Evolutionary conservation across 495 filamentous ascomycete genomes (phyloP), one percentile per base, ranked within the genome.

Genomic region (Pyrenula massariospora): DNA sequence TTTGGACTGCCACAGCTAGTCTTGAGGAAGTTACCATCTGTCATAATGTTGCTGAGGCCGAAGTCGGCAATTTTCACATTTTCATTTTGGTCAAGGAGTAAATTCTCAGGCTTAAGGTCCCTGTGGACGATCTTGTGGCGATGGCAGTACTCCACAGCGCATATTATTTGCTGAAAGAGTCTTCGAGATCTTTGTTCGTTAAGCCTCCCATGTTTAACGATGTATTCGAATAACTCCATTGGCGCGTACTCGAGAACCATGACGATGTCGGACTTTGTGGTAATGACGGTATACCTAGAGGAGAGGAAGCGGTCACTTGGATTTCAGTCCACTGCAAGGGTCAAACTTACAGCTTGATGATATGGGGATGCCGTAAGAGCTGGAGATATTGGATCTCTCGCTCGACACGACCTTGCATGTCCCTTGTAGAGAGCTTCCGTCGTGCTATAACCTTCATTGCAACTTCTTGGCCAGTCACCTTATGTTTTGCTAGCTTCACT

Each of bases 61-160:
- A 98, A 98, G 73, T 98, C 93, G 54, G 93, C 93, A 69, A 98
- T 97, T 75, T 98, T 98, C 63, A 98, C 93, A 65, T 96, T 96
- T 64, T 96, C 85, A 52, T 91, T 79, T 58, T 89, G 85, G 70
- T 98, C 93, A 59, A 98, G 83, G 50, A 98, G 78, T 23, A 98
- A 73, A 67, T 98, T 98, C 79, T 98, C 93, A 3, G 93, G 93
- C 68, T 98, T 98, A 60, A 98, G 73, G 70, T 98, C 93, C 68
- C 93, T 86, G 70, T 98, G 93, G 12, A 96, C 93, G 61, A 98
- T 96, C 71, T 97, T 97, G 74, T 98, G 94, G 58, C 93, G 81
- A 71, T 98, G 93, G 69, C 93, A 98, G 71, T 98, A 98, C 66
- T 98, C 93, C 54, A 98, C 94, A 20, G 93, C 94, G 65, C 92